Percentiles rank a stretch among this genome's conserved stretches.
These are phyloP conservation scores for Hibiscus trionum DNA, from an alignment of 345 rosid species.

Conservation along the genomic window DNA sequence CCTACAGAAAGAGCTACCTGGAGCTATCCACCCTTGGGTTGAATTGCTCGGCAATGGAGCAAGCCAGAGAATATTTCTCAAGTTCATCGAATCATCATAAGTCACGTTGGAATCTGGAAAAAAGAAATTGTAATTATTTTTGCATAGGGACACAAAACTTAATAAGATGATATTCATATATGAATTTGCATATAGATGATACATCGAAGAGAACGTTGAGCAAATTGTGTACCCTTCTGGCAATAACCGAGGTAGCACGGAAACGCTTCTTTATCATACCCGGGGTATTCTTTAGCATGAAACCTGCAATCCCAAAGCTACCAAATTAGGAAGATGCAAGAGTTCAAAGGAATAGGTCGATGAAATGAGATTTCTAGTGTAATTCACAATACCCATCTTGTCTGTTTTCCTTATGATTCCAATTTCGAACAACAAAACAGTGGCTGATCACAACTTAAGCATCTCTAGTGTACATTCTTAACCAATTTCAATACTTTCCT, in stretches of 20 bases:
- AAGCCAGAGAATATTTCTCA: conserved; percentile 88
- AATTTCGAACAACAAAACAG: background rate
- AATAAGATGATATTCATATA: background rate
- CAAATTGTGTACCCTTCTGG: conserved; percentile 50
- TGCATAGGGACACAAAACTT: background rate
- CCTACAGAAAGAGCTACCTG: conserved; percentile 43
- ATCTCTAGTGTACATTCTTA: background rate
- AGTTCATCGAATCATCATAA: conserved; percentile 71
- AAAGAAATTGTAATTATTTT: background rate
- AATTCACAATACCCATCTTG: background rate
- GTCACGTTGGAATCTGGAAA: conserved; percentile 54
- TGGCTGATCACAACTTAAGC: background rate
- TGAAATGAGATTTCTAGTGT: background rate
- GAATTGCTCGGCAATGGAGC: conserved; percentile 74
- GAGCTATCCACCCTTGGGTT: conserved; percentile 49
- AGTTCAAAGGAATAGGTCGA: background rate
- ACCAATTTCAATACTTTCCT: background rate
- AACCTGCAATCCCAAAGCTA: conserved; percentile 40
- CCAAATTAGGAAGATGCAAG: conserved; percentile 4
- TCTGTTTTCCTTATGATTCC: background rate
- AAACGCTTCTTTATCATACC: conserved; percentile 53
- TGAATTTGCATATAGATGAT: background rate
- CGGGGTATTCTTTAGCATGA: conserved; percentile 93
- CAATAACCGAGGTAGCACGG: conserved; percentile 84
- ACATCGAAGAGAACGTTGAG: background rate